Evolutionary conservation across 2,329 filamentous ascomycete species (phyloP).

Genomic region (Chaetomium strumarium): DNA sequence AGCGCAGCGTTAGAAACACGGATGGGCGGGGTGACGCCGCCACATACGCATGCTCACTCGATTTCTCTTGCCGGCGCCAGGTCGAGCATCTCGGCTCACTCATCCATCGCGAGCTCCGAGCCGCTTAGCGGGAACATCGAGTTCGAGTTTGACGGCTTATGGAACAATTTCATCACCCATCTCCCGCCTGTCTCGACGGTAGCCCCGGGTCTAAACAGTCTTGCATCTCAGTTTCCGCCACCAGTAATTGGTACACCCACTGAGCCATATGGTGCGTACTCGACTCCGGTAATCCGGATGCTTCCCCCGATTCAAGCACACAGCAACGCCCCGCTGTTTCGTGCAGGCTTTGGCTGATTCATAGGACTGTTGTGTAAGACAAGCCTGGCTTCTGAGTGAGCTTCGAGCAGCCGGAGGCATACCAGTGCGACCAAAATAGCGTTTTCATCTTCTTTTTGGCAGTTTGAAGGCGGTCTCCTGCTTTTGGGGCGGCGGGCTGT

Average conservation of each 20-base stretch:
- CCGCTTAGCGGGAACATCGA: slow-evolving; percentile 29
- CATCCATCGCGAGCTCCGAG: slow-evolving; percentile 24
- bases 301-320: background rate
- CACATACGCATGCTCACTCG: slow-evolving; percentile 5
- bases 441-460: background rate
- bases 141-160: slow-evolving; percentile 35
- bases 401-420: background rate
- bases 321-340: slow-evolving; percentile 16
- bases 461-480: background rate
- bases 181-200: slow-evolving; percentile 20
- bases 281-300: slow-evolving; percentile 11
- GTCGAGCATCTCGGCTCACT: slow-evolving; percentile 20
- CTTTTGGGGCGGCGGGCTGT: background rate
- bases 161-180: slow-evolving; percentile 27
- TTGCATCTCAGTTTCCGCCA: slow-evolving; percentile 19
- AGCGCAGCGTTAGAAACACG: background rate
- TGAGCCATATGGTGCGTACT: slow-evolving; percentile 19
- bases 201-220: slow-evolving; percentile 9
- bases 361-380: background rate
- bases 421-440: background rate
- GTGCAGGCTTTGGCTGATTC: slow-evolving; percentile 17
- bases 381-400: slow-evolving; percentile 7
- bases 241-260: slow-evolving; percentile 8
- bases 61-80: slow-evolving; percentile 7
- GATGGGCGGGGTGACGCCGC: slow-evolving; percentile 17